A percentile compares a stretch with the other conserved stretches of the same genome.
phyloP scores from a whole-genome alignment of 208 protist genomes.

The Leishmania lainsoni region DNA sequence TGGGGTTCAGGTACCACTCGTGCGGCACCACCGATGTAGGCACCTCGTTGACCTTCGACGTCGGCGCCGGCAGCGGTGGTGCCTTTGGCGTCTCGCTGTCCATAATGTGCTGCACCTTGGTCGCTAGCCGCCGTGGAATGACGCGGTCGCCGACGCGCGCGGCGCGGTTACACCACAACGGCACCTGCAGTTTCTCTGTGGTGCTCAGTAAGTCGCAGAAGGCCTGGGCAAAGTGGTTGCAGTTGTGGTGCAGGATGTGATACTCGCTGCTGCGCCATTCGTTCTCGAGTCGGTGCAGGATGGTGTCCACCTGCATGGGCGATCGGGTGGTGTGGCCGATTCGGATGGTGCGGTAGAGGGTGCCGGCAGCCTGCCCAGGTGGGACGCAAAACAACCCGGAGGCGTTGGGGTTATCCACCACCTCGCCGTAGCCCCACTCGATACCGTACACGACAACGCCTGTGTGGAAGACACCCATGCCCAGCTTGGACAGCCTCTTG shows the following conservation, averaged over 20 bases:
- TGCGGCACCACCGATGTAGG: constrained; percentile 77
- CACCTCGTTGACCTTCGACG: constrained; percentile 46
- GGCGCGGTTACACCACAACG: constrained; percentile 90
- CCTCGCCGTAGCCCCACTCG: constrained; percentile 91
- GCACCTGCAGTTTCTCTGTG: constrained; percentile 67
- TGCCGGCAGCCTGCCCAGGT: constrained; percentile 69
- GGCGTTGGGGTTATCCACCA: constrained; percentile 55
- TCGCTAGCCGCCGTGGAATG: constrained; percentile 70
- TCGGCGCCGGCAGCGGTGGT: constrained; percentile 8
- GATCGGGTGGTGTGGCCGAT: constrained; percentile 80
- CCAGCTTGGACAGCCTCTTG: constrained; percentile 63
- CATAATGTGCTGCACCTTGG: constrained; percentile 78
- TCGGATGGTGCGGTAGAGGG: constrained; percentile 65
- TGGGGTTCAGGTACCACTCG: constrained; percentile 75
- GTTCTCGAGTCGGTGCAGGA: constrained; percentile 84
- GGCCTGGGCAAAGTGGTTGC: constrained; percentile 89
- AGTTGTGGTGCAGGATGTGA: constrained; percentile 91
- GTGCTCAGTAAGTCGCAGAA: constrained; percentile 85
- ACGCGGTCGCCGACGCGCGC: constrained; percentile 69
- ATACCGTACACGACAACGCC: constrained; percentile 91
- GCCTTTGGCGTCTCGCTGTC: constrained; percentile 74
- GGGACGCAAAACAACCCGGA: constrained; percentile 83
- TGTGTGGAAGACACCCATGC: constrained; percentile 88
- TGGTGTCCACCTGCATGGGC: constrained; percentile 85
- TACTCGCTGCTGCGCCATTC: constrained; percentile 89